phyloP scores from a whole-genome alignment of 148 eudicot genomes.

The Rhododendron henanense region DNA sequence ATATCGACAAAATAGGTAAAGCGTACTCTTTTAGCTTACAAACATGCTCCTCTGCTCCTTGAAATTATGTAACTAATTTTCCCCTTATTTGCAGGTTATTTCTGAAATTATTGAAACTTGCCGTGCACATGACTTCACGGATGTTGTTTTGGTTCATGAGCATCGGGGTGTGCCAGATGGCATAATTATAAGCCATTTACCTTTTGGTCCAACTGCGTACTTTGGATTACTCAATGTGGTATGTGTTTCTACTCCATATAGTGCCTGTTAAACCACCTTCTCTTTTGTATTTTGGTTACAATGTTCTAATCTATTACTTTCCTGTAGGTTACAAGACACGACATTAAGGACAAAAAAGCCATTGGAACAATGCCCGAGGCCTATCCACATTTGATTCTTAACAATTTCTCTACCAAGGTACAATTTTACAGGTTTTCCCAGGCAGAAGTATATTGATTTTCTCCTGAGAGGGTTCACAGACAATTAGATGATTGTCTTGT shows the following conservation, averaged over 20 bases:
- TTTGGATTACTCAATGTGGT: constrained; percentile 93
- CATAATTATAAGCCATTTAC: constrained; percentile 76
- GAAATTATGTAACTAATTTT: not conserved
- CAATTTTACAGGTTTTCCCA: not conserved
- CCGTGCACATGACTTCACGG: constrained; percentile 81
- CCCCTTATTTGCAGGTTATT: constrained; percentile 45
- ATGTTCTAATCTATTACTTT: constrained; percentile 10
- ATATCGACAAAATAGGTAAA: not conserved
- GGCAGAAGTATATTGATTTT: not conserved
- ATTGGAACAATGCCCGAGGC: constrained; percentile 96
- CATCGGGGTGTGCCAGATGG: constrained; percentile 99
- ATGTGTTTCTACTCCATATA: constrained; percentile 24
- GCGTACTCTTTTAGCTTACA: not conserved
- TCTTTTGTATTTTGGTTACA: constrained; percentile 6
- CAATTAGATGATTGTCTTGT: not conserved
- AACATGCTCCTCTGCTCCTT: not conserved
- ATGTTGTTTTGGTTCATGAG: constrained; percentile 88
- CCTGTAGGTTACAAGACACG: constrained; percentile 92
- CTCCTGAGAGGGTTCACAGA: not conserved
- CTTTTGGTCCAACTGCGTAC: constrained; percentile 97
- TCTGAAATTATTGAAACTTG: constrained; percentile 87
- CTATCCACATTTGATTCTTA: constrained; percentile 79
- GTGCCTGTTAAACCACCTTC: not conserved
- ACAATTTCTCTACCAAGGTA: constrained; percentile 83
- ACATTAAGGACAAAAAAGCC: constrained; percentile 85